Evolutionary conservation across 164 flowering plant species (phyloP).

Genomic region (Taxillus chinensis): DNA sequence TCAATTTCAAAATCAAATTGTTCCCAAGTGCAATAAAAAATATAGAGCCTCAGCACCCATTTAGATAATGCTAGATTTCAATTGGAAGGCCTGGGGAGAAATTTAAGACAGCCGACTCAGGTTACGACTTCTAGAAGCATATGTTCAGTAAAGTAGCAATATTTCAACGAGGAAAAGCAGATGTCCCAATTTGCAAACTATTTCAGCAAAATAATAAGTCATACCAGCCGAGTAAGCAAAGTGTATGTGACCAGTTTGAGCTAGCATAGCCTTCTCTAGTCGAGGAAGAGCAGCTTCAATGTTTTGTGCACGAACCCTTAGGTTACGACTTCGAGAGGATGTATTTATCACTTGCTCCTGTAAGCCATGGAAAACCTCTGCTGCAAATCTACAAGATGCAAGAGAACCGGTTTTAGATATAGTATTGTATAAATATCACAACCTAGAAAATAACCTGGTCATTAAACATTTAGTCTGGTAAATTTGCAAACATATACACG

Average conservation of each 20-base stretch:
- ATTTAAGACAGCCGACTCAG: no score
- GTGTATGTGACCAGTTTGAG: constrained; percentile 79
- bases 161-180: no score
- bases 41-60: no score
- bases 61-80: no score
- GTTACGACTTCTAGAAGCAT: no score
- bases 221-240: constrained; percentile 89
- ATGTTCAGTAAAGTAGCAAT: no score
- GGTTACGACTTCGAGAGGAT: constrained; percentile 70
- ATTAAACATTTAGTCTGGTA: neutral
- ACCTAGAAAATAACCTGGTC: neutral
- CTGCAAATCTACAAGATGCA: constrained; percentile 62
- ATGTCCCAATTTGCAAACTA: no score
- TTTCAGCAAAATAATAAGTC: constrained; percentile 3
- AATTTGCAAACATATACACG: neutral
- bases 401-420: constrained; percentile 11
- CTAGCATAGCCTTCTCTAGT: constrained; percentile 67
- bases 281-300: constrained; percentile 76
- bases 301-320: constrained; percentile 50
- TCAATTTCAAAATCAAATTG: no score
- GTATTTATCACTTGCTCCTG: constrained; percentile 77
- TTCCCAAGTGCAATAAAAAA: no score
- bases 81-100: no score
- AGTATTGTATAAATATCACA: neutral
- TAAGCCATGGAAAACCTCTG: constrained; percentile 88